Conservation (phyloP, 2,329 filamentous ascomycete genomes). For the Zymoseptoria tritici region DNA sequence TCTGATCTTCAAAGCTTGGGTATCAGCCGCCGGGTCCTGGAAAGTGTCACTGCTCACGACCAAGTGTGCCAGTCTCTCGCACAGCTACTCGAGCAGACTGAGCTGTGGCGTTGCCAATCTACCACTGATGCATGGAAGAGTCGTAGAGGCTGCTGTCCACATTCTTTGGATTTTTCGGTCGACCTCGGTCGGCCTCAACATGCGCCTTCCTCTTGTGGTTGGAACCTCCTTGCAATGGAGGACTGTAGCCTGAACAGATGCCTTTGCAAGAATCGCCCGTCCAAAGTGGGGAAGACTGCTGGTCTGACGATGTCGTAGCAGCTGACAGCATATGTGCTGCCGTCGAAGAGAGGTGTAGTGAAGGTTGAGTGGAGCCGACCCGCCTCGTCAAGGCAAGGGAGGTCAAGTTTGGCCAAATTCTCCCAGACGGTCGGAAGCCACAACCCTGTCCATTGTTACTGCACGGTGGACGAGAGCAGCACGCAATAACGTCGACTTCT, state of each 20-base stretch:
- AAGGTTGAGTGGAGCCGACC: not conserved
- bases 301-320: not conserved
- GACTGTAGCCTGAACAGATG: not conserved
- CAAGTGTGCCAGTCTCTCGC: not conserved
- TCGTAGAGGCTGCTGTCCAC: not conserved
- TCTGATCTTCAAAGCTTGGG: not conserved
- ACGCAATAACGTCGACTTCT: not conserved
- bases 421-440: not conserved
- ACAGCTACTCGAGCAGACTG: not conserved
- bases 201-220: not conserved
- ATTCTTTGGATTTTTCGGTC: not conserved
- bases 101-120: not conserved
- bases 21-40: not conserved
- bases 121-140: not conserved
- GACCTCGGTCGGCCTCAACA: not conserved
- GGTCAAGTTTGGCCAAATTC: not conserved
- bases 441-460: not conserved
- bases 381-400: not conserved
- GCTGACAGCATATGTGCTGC: slow-evolving; percentile 1
- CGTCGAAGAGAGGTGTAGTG: not conserved
- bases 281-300: not conserved
- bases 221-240: not conserved
- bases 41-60: not conserved
- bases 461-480: not conserved
- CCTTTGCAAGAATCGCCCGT: not conserved